Base-by-base conservation (phyloP, 1,139 yeast genomes). In the Kluyveromyces sp. region DNA sequence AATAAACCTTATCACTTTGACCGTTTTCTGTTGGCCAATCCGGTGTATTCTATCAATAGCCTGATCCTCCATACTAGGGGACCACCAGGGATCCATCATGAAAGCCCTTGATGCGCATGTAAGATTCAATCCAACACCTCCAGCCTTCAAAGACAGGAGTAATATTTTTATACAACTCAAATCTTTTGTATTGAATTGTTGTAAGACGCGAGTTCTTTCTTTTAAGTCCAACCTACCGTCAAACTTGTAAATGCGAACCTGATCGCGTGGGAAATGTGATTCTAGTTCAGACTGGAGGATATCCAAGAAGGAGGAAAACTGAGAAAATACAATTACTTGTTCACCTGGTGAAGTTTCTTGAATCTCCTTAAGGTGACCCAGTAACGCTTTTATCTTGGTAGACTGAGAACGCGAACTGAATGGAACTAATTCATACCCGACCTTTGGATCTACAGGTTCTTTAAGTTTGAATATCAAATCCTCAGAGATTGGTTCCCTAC, bases 71-170 rank as follows among this genome's bases (percentile, higher is more conserved):
- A 86, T 79, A 45, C 95, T 87, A 36, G 87, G 95, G 20, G 94
- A 84, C 97, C 97, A 92, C 94, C 96, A 92, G 0, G 97, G 97
- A 57, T 92, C 97, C 89, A 92, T 84, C 77, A 92, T 73, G 56
- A 81, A 88, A 7, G 95, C 97, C 36, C 78, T 74, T 0, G 86
- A 82, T 0, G 97, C 96, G 39, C 82, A 78, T 0, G 95, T 89
- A 48, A 92, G 68, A 58, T 92, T 92, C 50, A 92, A 70, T 0
- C 98, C 98, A 7, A 89, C 96, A 3, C 97, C 97, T 15, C 98
- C 97, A 0, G 97, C 95, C 61, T 87, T 89, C 49, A 89, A 67
- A 1, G 95, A 84, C 30, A 92, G 64, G 17, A 89, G 66, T 16
- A 92, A 61, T 1, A 89, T 74, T 1, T 79, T 73, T 3, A 80